A percentile compares a stretch with the other conserved stretches of the same genome.
These are phyloP conservation scores for Posidonia australis DNA, from an alignment of 106 monocot genomes.

Conservation along the genomic window DNA sequence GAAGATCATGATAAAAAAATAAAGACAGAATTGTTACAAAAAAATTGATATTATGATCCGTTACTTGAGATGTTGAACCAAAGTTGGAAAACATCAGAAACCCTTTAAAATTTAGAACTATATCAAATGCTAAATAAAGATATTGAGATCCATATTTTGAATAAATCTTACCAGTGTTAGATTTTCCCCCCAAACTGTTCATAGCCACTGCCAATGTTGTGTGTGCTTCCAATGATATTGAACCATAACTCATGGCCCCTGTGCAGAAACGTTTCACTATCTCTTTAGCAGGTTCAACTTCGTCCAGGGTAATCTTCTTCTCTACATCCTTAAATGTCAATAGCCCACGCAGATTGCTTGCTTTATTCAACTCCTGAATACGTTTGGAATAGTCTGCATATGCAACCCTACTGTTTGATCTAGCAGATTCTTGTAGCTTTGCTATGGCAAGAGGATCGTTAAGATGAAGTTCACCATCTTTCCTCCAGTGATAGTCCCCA, in stretches of 20 bases:
- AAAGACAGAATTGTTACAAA: too few relatives aligned
- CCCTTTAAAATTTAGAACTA: too few relatives aligned
- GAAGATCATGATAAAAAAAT: too few relatives aligned
- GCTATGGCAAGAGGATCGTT: conserved; percentile 95
- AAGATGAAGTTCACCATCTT: conserved; percentile 82
- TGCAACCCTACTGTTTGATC: conserved; percentile 60
- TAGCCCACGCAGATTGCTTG: conserved; percentile 73
- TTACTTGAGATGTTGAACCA: too few relatives aligned
- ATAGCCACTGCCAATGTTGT: conserved; percentile 84
- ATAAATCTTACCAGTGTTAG: conserved; percentile 64
- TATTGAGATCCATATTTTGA: background rate
- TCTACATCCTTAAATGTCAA: conserved; percentile 67
- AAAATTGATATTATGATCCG: too few relatives aligned
- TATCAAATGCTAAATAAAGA: background rate
- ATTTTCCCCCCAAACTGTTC: conserved; percentile 93
- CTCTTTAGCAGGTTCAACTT: conserved; percentile 82
- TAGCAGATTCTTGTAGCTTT: conserved; percentile 86
- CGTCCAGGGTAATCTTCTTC: conserved; percentile 50
- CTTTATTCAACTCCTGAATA: conserved; percentile 77
- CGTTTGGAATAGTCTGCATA: conserved; percentile 79
- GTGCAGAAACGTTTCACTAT: conserved; percentile 90
- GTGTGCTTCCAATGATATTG: conserved; percentile 93
- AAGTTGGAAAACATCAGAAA: too few relatives aligned
- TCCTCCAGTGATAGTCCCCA: conserved; percentile 95
- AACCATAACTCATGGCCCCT: conserved; percentile 97